Base-by-base conservation (phyloP, 768 basidiomycete species). In the Terana coerulea region DNA sequence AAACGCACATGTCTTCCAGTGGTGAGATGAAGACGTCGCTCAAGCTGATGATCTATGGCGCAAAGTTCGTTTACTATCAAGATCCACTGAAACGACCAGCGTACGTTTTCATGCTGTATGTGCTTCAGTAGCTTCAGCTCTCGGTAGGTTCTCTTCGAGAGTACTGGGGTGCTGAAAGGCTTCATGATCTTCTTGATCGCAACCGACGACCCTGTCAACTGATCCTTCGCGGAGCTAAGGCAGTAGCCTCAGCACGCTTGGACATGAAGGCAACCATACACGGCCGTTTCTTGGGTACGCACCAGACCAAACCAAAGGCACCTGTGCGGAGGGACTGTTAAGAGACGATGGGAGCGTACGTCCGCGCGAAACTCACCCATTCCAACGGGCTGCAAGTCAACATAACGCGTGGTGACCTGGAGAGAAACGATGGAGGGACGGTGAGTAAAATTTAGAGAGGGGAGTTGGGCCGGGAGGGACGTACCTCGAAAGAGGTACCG, bases 181-280 rank as follows among this genome's bases (percentile, higher is more conserved):
- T 99, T 99, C 95, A 98, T 98, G 76, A 98, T 99, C 84, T 98
- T 98, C 83, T 99, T 99, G 76, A 99, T 95, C 64, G 97, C 97
- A 51, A 95, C 95, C 15, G 91, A 89, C 40, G 92, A 82, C 35
- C 84, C 88, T 8, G 93, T 95, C 49, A 98, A 81, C 70, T 98
- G 95, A 68, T 95, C 91, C 69, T 94, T 95, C 29, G 92, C 88
- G 15, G 93, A 95, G 63, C 94, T 95, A 60, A 34, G 17, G 37
- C 49, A 11, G 26, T 21, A 15, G 46, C 25, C 28, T 56, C 6
- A 45, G 47, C 48, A 33, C 37, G 24, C 55, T 48, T 29, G 53
- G 22, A 15, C 25, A 33, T 31, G 37, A 36, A 50, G 45, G 37
- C 11, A 29, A 10, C 26, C 34, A n/a, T 19, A 5, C 17, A 33